These are phyloP conservation scores for Auricularia heimuer DNA, from an alignment of 768 basidiomycete species.

Conservation along the genomic window DNA sequence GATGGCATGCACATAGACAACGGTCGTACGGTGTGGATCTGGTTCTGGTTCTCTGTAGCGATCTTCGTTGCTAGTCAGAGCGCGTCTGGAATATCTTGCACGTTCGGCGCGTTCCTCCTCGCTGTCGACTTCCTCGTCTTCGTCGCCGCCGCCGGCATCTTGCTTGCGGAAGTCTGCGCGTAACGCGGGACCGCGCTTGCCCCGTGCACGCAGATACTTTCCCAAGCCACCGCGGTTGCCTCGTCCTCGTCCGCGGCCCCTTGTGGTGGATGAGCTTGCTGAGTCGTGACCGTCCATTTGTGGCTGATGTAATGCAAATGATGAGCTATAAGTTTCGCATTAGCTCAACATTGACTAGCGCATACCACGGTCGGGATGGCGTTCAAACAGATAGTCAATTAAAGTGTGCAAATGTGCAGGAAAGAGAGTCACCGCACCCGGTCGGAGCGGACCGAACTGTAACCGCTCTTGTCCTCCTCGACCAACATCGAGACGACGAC, in stretches of 20 bases:
- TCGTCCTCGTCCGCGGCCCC: constrained; percentile 48
- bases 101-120: constrained; percentile 40
- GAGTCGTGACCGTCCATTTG: not conserved
- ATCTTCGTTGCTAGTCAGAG: constrained; percentile 62
- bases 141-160: constrained; percentile 14
- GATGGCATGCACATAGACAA: constrained; percentile 8
- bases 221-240: constrained; percentile 44
- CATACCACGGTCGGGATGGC: not conserved
- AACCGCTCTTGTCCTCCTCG: too few relatives aligned
- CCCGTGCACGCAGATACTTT: constrained; percentile 64
- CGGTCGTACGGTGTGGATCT: constrained; percentile 51
- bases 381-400: not conserved
- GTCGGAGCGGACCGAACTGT: too few relatives aligned
- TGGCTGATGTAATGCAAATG: not conserved
- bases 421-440: too few relatives aligned
- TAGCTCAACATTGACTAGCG: not conserved
- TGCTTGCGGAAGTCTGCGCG: constrained; percentile 58
- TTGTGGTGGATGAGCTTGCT: not conserved
- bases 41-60: constrained; percentile 59
- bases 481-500: too few relatives aligned
- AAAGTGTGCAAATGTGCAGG: too few relatives aligned
- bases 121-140: constrained; percentile 15
- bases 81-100: constrained; percentile 48
- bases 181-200: constrained; percentile 47
- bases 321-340: not conserved